phyloP scores from a whole-genome alignment of 2,329 filamentous ascomycete species.

The Diaporthe caulivora region DNA sequence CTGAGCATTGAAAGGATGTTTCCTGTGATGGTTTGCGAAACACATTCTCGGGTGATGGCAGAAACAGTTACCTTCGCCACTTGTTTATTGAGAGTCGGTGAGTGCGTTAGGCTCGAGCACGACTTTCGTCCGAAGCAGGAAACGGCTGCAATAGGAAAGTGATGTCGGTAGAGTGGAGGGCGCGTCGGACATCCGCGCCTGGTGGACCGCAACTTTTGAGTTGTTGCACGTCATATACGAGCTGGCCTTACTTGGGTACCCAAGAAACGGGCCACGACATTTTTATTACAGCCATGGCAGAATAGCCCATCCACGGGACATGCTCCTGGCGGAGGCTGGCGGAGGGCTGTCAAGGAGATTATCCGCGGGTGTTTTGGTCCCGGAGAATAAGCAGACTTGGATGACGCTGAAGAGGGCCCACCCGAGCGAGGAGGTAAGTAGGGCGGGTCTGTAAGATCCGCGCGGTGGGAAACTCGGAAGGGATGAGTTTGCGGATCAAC shows the following conservation, averaged over 20 bases:
- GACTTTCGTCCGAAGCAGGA: neutral
- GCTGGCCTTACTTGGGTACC: too few relatives aligned
- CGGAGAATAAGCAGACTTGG: neutral
- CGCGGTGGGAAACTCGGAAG: neutral
- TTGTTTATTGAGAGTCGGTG: neutral
- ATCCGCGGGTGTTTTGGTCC: neutral
- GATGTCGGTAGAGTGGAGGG: neutral
- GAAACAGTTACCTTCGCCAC: neutral
- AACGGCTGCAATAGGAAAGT: neutral
- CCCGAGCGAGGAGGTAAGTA: neutral
- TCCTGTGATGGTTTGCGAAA: constrained; percentile 6
- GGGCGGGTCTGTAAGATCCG: constrained; percentile 1
- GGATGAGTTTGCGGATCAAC: constrained; percentile 23
- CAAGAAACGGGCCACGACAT: too few relatives aligned
- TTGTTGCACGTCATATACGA: neutral
- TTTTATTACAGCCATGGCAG: neutral
- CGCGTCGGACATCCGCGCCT: neutral
- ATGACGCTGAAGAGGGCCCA: neutral
- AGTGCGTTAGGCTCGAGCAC: neutral
- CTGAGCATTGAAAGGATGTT: neutral
- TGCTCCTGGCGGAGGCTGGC: neutral
- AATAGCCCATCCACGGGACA: neutral
- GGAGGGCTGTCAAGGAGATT: neutral
- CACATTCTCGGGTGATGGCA: neutral
- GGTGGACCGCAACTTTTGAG: neutral